phyloP scores from a whole-genome alignment of 2,329 filamentous ascomycete genomes.

The Diaporthe vexans region DNA sequence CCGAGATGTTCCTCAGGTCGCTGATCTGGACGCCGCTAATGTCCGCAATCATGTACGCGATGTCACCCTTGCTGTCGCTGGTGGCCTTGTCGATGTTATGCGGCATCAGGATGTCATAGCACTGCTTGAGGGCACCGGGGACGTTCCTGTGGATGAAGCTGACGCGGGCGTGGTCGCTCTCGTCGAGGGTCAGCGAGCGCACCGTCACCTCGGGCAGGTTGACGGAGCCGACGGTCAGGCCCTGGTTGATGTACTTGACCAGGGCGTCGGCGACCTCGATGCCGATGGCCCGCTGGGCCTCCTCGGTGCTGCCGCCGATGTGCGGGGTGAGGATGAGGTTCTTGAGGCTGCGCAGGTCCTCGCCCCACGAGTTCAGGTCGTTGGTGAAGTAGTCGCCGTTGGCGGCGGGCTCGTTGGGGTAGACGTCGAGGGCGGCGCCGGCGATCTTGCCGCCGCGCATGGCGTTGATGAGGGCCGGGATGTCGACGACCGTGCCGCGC shows the following conservation, averaged over 20 bases:
- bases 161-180: conserved; percentile 89
- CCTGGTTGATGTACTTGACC: conserved; percentile 95
- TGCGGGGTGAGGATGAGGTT: conserved; percentile 97
- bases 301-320: conserved; percentile 97
- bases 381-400: conserved; percentile 97
- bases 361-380: conserved; percentile 84
- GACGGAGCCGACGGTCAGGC: conserved; percentile 89
- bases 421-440: conserved; percentile 96
- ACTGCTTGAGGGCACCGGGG: conserved; percentile 92
- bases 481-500: conserved; percentile 93
- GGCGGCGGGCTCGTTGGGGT: conserved; percentile 90
- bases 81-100: conserved; percentile 99
- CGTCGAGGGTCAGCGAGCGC: conserved; percentile 89
- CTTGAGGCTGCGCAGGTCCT: conserved; percentile 86
- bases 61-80: conserved; percentile 93
- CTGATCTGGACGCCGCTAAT: conserved; percentile 86
- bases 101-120: conserved; percentile 93
- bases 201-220: conserved; percentile 97
- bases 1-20: conserved; percentile 89
- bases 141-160: conserved; percentile 98
- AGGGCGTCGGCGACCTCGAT: conserved; percentile 91
- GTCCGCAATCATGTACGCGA: conserved; percentile 98
- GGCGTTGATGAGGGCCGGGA: conserved; percentile 89
- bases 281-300: conserved; percentile 96
- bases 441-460: conserved; percentile 89